phyloP scores from a whole-genome alignment of 176 grass and related monocot genomes.

The Microstegium vimineum region DNA sequence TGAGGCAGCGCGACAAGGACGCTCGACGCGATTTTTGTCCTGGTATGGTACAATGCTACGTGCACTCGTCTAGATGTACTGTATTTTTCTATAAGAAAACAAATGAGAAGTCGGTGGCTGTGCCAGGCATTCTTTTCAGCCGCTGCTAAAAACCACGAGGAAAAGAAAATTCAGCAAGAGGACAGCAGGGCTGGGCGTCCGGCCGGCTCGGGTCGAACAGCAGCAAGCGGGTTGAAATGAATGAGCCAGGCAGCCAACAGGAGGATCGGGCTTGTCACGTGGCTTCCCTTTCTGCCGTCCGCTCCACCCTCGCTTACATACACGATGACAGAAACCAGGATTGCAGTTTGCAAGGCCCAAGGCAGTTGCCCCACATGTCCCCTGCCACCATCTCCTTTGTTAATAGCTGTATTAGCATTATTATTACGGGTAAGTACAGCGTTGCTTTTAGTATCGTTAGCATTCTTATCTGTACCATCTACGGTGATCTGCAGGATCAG shows the following conservation, averaged over 20 bases:
- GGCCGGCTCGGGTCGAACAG: slow-evolving; percentile 4
- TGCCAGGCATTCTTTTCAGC: not conserved
- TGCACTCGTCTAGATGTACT: not conserved
- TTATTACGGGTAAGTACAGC: slow-evolving; percentile 12
- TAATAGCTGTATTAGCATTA: not conserved
- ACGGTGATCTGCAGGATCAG: not conserved
- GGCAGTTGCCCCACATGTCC: slow-evolving; percentile 31
- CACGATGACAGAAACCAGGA: slow-evolving; percentile 2
- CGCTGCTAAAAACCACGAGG: slow-evolving; percentile 26
- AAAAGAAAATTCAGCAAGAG: slow-evolving; percentile 11
- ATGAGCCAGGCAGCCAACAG: not conserved
- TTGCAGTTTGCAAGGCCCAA: slow-evolving; percentile 30
- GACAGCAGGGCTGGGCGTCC: not conserved
- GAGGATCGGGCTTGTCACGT: slow-evolving; percentile 35
- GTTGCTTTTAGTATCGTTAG: not conserved
- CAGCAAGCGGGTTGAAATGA: slow-evolving; percentile 18
- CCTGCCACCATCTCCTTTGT: slow-evolving; percentile 26
- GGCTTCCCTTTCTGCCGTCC: slow-evolving; percentile 28
- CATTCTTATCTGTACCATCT: slow-evolving; percentile 21
- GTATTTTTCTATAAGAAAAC: not conserved
- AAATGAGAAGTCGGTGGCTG: slow-evolving; percentile 30
- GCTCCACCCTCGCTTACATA: not conserved
- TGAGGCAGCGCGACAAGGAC: slow-evolving; percentile 42
- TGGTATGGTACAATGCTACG: not conserved
- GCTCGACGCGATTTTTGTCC: slow-evolving; percentile 1